Conservation (phyloP, 1,284 basidiomycete genomes). For the Sporisorium sorghi region DNA sequence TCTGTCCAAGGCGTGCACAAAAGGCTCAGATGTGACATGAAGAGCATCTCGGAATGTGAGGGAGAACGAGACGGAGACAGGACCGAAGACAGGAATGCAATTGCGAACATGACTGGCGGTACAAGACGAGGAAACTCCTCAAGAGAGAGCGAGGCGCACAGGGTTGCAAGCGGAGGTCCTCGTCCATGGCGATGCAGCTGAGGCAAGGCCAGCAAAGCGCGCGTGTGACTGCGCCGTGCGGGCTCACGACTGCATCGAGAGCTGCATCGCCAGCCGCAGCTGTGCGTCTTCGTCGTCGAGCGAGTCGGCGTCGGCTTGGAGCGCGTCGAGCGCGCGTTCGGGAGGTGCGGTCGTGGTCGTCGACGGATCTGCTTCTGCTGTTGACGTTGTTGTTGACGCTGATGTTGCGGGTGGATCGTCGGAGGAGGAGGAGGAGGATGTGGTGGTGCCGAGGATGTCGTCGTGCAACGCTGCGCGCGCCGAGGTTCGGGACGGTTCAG, state of each 20-base stretch:
- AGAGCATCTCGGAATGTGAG: no score
- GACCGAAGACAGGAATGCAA: no score
- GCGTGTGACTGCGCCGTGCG: background rate
- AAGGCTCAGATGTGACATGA: no score
- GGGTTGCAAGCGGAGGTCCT: no score
- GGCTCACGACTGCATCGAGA: conserved; percentile 4
- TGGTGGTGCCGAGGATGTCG: background rate
- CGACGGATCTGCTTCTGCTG: background rate
- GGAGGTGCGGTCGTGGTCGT: background rate
- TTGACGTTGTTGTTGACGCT: background rate
- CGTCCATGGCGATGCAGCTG: no score
- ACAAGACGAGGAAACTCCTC: no score
- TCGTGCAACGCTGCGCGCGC: background rate
- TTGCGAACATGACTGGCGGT: no score
- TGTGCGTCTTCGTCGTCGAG: conserved; percentile 55
- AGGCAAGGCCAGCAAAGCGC: no score
- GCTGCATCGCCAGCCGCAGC: conserved; percentile 47
- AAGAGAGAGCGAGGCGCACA: no score
- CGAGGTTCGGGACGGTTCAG: background rate
- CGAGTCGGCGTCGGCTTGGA: conserved; percentile 43
- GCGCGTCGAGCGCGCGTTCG: conserved; percentile 18
- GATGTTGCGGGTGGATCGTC: conserved; percentile 66
- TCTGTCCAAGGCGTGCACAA: no score
- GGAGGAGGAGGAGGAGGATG: no score
- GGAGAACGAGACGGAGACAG: no score